Percentiles rank a stretch among this genome's conserved stretches.
Conservation (phyloP, 2,329 filamentous ascomycete genomes). For the Endoconidiophora laricicola region DNA sequence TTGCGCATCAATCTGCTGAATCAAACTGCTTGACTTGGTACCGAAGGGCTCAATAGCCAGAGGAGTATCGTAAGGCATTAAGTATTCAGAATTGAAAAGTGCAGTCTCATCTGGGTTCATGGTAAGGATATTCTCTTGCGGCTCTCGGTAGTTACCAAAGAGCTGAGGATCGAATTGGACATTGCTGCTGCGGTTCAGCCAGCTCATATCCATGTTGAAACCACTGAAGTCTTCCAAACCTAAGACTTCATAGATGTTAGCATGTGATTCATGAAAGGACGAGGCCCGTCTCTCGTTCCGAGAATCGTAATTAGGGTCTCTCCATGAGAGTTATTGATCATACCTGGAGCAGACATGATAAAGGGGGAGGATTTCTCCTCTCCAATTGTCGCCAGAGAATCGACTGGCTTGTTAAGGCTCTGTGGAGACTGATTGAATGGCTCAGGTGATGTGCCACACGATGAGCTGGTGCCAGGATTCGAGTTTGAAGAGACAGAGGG, state of each 20-base stretch:
- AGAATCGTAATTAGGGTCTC: slow-evolving; percentile 6
- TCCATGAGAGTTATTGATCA: slow-evolving; percentile 1
- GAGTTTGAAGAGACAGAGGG: slow-evolving; percentile 47
- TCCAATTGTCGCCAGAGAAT: slow-evolving; percentile 47
- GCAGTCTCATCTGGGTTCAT: slow-evolving; percentile 19
- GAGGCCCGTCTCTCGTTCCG: slow-evolving; percentile 5
- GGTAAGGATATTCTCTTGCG: slow-evolving; percentile 61
- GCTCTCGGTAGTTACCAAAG: slow-evolving; percentile 83
- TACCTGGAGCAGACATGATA: slow-evolving; percentile 18
- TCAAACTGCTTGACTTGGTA: slow-evolving; percentile 4
- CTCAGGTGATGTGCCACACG: slow-evolving; percentile 64
- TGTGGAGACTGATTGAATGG: slow-evolving; percentile 55
- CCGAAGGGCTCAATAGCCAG: slow-evolving; percentile 16
- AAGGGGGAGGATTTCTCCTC: slow-evolving; percentile 30
- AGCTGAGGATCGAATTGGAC: slow-evolving; percentile 81
- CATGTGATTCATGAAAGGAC: slow-evolving; percentile 9
- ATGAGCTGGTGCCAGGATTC: slow-evolving; percentile 41
- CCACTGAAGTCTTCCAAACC: slow-evolving; percentile 8
- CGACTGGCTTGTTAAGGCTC: slow-evolving; percentile 41
- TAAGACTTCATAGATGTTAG: slow-evolving; percentile 11
- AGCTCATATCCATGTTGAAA: slow-evolving; percentile 43
- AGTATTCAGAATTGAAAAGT: slow-evolving; percentile 58
- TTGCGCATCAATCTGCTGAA: slow-evolving; percentile 10
- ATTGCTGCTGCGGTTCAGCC: slow-evolving; percentile 63
- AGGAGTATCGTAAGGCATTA: slow-evolving; percentile 60